Evolutionary conservation across 805 yeast species (phyloP), one percentile per base, ranked within the genome.

Genomic region (Spathaspora boniae): DNA sequence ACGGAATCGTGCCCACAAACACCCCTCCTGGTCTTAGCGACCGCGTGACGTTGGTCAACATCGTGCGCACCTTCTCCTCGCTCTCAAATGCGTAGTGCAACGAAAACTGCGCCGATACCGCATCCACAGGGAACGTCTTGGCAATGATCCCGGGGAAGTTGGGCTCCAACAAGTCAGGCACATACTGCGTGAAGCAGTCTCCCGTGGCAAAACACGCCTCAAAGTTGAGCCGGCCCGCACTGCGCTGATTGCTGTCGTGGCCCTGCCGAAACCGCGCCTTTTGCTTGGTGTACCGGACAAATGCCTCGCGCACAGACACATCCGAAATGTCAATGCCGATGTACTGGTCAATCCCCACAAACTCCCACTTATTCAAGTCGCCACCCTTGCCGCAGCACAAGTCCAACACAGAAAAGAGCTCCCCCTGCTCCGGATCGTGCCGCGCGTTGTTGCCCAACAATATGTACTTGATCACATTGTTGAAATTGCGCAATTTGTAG

Each of bases 321-420:
- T 89, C 93, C 14, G 96, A 88, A 29, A 93, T 81, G 60, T 93
- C 99, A 19, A 93, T 72, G 2, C 98, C 98, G 36, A 89, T 78
- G 46, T 84, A 86, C 31, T 88, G 89, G 16, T 76, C 72, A 2
- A 86, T 74, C 15, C 75, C 66, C 1, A 86, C 82, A 47, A 77
- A 77, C 34, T 81, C 84, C 80, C 95, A 91, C 56, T 93, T 93
- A 48, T 83, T 78, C 50, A 93, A 64, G 62, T 93, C 99, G 18
- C 99, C 99, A 34, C 99, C 99, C 57, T 93, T 94, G 9, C 99
- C 99, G 60, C 98, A 89, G 11, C 96, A 96, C 37, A 91, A 60
- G 53, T 93, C 99, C 14, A 93, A 63, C 1, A 83, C 74, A 72
- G 42, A 76, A 63, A 30, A 52, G 4, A 65, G 62, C 2, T 46